Evolutionary conservation across 768 basidiomycete genomes (phyloP).

Genomic region (Termitomyces sp.): DNA sequence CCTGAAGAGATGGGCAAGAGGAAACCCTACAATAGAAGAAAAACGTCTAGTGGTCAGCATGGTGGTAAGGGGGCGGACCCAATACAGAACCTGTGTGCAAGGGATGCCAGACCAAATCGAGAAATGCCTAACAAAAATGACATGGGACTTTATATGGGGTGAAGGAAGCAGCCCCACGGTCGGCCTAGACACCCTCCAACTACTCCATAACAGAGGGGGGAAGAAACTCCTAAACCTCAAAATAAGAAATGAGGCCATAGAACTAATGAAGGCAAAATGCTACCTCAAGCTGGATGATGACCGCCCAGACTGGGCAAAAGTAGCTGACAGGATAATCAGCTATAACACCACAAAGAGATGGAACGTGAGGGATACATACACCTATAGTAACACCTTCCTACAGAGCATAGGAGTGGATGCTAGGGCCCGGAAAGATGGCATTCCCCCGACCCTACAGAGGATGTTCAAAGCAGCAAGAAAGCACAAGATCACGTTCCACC

Average conservation of each 20-base stretch:
- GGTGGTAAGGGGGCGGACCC: no score
- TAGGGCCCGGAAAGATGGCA: neutral
- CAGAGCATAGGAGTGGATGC: neutral
- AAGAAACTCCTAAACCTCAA: no score
- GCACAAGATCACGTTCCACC: neutral
- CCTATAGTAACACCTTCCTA: neutral
- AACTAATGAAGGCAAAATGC: neutral
- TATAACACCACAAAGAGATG: neutral
- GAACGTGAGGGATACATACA: neutral
- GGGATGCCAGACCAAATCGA: no score
- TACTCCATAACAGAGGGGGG: neutral
- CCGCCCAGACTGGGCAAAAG: no score
- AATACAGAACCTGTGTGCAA: no score
- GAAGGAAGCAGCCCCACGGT: neutral
- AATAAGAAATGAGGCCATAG: neutral
- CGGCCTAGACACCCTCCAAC: neutral
- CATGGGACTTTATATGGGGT: no score
- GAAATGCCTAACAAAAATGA: neutral
- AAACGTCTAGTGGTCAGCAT: neutral
- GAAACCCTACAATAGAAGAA: no score
- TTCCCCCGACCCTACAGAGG: neutral
- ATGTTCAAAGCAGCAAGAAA: neutral
- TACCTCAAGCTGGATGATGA: no score
- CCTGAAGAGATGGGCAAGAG: no score
- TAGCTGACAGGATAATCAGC: no score